Evolutionary conservation across 1,284 basidiomycete genomes (phyloP), one percentile per base, ranked within the genome.

Genomic region (Rhodofomes roseus): DNA sequence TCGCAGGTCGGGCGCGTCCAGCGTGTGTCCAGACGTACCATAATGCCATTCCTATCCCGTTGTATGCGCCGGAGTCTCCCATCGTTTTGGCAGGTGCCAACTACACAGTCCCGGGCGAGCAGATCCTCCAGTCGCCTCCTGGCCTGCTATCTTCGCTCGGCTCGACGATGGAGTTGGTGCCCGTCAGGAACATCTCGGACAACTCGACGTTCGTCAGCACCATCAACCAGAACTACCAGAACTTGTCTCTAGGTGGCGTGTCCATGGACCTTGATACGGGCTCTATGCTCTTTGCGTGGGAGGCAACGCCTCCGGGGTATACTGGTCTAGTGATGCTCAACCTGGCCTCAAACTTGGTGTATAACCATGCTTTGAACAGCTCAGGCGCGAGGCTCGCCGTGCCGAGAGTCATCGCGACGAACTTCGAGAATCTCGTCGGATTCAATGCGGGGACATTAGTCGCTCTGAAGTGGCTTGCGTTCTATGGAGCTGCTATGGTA

Each of bases 401-500:
- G 5, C 77, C 82, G 0, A 77, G 75, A 9, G 70, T 85, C n/a
- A 87, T 90, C 59, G 66, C 70, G 40, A 80, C 85, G 0, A 80
- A 73, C 60, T 88, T 82, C 68, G 74, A 79, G 54, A 71, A 71
- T 23, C 86, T 90, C 68, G 85, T 87, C 6, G 75, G 76, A 6
- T 70, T 81, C 18, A 75, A 75, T 44, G 77, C 76, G 4, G 81
- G 81, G 1, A 85, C 85, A n/a, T 73, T 90, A 37, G 71, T 80
- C 31, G 81, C 82, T 20, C 69, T 90, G 66, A 83, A 83, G 65
- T 92, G 87, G 86, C 74, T 85, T 14, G 81, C 79, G 4, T 89
- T 89, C 71, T 90, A 87, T 65, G 83, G 84, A 9, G 83, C 82
- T 44, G 79, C 82, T 1, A 88, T 90, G 86, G 87, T 88, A 58